phyloP scores from a whole-genome alignment of 2,329 filamentous ascomycete genomes.

The Fusarium tuaranense region DNA sequence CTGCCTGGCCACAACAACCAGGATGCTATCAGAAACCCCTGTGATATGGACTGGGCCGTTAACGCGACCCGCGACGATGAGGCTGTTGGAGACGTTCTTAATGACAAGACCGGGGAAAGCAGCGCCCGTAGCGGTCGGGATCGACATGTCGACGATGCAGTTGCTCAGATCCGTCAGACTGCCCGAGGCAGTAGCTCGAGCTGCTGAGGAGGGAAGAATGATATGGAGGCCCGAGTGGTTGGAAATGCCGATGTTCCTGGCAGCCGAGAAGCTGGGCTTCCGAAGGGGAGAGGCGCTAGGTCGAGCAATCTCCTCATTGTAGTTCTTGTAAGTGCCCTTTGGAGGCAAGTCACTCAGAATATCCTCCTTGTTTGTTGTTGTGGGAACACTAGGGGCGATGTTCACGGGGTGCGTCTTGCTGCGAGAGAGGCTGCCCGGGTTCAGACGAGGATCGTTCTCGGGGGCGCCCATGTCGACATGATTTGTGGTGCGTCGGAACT shows the following conservation, averaged over 20 bases:
- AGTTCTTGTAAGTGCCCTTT: constrained; percentile 58
- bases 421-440: constrained; percentile 50
- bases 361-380: constrained; percentile 23
- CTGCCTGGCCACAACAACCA: constrained; percentile 86
- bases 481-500: constrained; percentile 70
- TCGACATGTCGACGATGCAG: constrained; percentile 85
- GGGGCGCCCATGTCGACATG: constrained; percentile 58
- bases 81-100: constrained; percentile 75
- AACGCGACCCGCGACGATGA: constrained; percentile 84
- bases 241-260: constrained; percentile 72
- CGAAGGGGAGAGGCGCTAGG: constrained; percentile 57
- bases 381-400: constrained; percentile 8
- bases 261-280: constrained; percentile 73
- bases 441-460: constrained; percentile 58
- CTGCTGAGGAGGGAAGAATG: constrained; percentile 78
- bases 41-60: constrained; percentile 88
- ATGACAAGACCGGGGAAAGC: constrained; percentile 78
- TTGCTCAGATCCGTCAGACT: constrained; percentile 75
- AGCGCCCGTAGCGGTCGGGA: constrained; percentile 65
- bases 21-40: constrained; percentile 74
- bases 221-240: constrained; percentile 79
- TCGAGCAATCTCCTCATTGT: constrained; percentile 67
- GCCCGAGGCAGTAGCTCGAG: constrained; percentile 78
- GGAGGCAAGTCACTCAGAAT: constrained; percentile 24
- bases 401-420: constrained; percentile 39